Base-by-base conservation (phyloP, 768 basidiomycete species). In the Pholiota molesta region DNA sequence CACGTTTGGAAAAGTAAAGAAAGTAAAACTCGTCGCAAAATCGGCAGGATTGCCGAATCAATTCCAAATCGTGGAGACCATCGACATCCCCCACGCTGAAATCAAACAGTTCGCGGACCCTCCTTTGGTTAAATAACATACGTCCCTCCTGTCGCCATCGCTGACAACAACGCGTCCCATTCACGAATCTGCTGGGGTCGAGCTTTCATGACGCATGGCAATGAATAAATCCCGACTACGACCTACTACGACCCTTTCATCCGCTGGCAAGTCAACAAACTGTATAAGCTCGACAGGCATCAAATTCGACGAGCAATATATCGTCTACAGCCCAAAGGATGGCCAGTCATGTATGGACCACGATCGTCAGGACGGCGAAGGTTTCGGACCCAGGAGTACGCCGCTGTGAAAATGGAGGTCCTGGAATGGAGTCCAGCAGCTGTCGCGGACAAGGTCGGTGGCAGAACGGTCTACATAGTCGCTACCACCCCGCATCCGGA, bases 301-400 rank as follows among this genome's bases (percentile, higher is more conserved):
- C 81, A 97, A 97, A 77, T 99, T 98, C 71, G 97, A 97, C 53
- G 92, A 97, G 76, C 89, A 97, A 49, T 97, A 98, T 75, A 99
- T 97, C 14, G 93, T 99, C 71, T 99, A 97, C 83, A 96, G 94
- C 65, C 95, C 95, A 2, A 98, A 98, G 75, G 97, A 99, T 68
- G 96, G 95, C 2, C 97, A 99, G 72, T 97, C 97, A 0, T 99
- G 97, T 72, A 99, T 99, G 97, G 97, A 99, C 76, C 97, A 99
- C 78, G 97, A 99, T 75, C 91, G 97, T 61, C 85, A 88, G 55
- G 94, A 94, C 62, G 97, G 97, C 44, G 97, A 99, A 76, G 97
- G 90, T 51, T 80, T 95, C 59, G 94, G 94, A 6, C 97, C 97
- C 94, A 96, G 70, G 97, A 99, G 72, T 99, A 99, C 77, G 93